phyloP scores from a whole-genome alignment of 2,329 filamentous ascomycete genomes.

The Parafenestella ontariensis region DNA sequence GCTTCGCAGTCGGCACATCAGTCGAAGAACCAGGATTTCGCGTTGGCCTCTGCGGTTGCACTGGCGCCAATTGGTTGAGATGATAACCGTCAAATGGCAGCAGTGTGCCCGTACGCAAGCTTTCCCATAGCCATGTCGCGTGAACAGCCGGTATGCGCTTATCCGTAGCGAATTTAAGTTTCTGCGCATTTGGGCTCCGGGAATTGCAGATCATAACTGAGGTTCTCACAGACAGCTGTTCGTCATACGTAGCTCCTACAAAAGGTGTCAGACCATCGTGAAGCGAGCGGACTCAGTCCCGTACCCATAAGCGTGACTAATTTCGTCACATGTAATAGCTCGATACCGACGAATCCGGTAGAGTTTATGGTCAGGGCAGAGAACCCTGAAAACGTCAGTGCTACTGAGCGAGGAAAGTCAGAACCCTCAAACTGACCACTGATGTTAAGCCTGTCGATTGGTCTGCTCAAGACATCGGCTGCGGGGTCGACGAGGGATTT shows the following conservation, averaged over 20 bases:
- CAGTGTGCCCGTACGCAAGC: constrained; percentile 64
- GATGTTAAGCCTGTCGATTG: constrained; percentile 75
- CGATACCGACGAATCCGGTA: constrained; percentile 82
- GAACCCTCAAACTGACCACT: constrained; percentile 48
- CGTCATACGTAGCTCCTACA: constrained; percentile 76
- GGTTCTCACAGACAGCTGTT: constrained; percentile 74
- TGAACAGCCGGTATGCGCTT: constrained; percentile 83
- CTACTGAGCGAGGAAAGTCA: constrained; percentile 6
- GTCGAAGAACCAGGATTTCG: constrained; percentile 18
- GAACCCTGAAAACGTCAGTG: constrained; percentile 61
- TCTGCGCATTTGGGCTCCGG: constrained; percentile 68
- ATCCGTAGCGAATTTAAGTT: constrained; percentile 76
- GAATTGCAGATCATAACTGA: constrained; percentile 79
- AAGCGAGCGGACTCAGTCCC: constrained; percentile 18
- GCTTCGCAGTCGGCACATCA: constrained; percentile 26
- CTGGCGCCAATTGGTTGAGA: constrained; percentile 22
- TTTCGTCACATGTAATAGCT: constrained; percentile 84
- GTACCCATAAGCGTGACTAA: constrained; percentile 73
- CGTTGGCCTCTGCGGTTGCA: constrained; percentile 20
- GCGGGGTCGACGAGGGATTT: constrained; percentile 74
- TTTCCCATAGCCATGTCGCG: constrained; percentile 84
- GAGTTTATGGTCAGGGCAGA: constrained; percentile 75
- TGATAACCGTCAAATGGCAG: constrained; percentile 56
- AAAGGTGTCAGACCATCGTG: constrained; percentile 21
- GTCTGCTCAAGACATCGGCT: constrained; percentile 75